Evolutionary conservation across 768 basidiomycete genomes (phyloP).

Genomic region (Calocera viscosa): DNA sequence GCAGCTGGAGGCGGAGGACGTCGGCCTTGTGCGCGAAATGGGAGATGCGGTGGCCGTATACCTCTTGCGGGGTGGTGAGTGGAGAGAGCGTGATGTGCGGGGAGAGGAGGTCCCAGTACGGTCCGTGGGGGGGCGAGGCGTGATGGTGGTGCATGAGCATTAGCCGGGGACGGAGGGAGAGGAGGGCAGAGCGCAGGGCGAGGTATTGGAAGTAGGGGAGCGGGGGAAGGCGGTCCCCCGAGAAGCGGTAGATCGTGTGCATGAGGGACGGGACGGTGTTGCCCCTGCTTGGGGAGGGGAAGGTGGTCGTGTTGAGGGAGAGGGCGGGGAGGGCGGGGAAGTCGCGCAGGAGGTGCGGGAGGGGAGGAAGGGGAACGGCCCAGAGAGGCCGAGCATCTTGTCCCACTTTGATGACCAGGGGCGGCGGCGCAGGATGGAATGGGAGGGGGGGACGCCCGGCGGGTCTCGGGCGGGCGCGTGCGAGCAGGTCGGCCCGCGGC

Average conservation of each 20-base stretch:
- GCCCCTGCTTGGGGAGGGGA: background rate
- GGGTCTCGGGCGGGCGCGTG: no score
- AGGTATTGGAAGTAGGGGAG: slow-evolving; percentile 23
- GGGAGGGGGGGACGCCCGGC: no score
- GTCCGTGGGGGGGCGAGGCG: background rate
- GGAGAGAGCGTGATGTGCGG: slow-evolving; percentile 2
- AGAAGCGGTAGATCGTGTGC: slow-evolving; percentile 5
- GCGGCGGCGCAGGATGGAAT: background rate
- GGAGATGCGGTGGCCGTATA: background rate
- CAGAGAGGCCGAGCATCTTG: no score
- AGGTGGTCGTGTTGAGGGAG: background rate
- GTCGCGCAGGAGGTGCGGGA: background rate
- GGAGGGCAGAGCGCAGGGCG: background rate
- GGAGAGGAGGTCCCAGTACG: background rate
- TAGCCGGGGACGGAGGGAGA: background rate
- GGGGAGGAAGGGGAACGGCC: background rate
- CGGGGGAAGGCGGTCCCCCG: slow-evolving; percentile 5
- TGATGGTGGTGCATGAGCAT: slow-evolving; percentile 7
- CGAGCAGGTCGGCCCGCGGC: no score
- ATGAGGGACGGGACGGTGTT: background rate
- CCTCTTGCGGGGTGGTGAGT: background rate
- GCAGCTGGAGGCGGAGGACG: slow-evolving; percentile 24
- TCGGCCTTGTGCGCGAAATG: slow-evolving; percentile 29
- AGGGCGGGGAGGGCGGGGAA: background rate
- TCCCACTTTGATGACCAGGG: no score